These are phyloP conservation scores for Phytophthora uliginosa DNA, from an alignment of 352 stramenopile species.

Conservation along the genomic window DNA sequence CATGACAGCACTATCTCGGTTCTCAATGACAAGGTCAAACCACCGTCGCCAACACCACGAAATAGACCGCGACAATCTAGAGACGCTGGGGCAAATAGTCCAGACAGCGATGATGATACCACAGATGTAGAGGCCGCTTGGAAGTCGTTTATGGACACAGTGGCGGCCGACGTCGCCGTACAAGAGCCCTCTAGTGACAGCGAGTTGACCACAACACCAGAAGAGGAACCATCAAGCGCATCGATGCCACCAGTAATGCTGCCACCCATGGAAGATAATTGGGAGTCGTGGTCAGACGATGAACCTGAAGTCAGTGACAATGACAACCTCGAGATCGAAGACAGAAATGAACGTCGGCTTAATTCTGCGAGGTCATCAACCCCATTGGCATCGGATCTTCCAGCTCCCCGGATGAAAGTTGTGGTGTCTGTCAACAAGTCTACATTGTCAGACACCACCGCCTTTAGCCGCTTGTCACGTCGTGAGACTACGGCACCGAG, in stretches of 20 bases:
- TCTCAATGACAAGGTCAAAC: slow-evolving; percentile 12
- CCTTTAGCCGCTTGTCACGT: slow-evolving; percentile 1
- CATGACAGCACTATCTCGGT: slow-evolving; percentile 8
- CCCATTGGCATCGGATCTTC: slow-evolving; percentile 6
- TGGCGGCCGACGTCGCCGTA: slow-evolving; percentile 18
- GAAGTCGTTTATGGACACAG: slow-evolving; percentile 67
- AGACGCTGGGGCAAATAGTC: slow-evolving; percentile 17
- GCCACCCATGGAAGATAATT: slow-evolving; percentile 28
- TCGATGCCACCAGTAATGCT: slow-evolving; percentile 1
- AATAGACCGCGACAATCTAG: slow-evolving; percentile 26
- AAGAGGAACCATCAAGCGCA: background rate
- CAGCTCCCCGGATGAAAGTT: slow-evolving; percentile 29
- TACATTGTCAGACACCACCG: background rate
- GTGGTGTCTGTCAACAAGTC: slow-evolving; percentile 27
- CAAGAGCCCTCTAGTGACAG: slow-evolving; percentile 12
- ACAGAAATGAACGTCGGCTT: slow-evolving; percentile 13
- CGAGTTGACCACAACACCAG: slow-evolving; percentile 9
- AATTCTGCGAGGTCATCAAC: slow-evolving; percentile 6
- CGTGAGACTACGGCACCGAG: slow-evolving; percentile 9
- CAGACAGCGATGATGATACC: slow-evolving; percentile 69
- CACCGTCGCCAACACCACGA: slow-evolving; percentile 18
- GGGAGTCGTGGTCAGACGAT: slow-evolving; percentile 46
- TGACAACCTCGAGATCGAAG: slow-evolving; percentile 15
- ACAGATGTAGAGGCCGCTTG: slow-evolving; percentile 70
- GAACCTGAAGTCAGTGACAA: slow-evolving; percentile 23